phyloP scores from a whole-genome alignment of 345 rosid species.

The Arabis hirsuta region DNA sequence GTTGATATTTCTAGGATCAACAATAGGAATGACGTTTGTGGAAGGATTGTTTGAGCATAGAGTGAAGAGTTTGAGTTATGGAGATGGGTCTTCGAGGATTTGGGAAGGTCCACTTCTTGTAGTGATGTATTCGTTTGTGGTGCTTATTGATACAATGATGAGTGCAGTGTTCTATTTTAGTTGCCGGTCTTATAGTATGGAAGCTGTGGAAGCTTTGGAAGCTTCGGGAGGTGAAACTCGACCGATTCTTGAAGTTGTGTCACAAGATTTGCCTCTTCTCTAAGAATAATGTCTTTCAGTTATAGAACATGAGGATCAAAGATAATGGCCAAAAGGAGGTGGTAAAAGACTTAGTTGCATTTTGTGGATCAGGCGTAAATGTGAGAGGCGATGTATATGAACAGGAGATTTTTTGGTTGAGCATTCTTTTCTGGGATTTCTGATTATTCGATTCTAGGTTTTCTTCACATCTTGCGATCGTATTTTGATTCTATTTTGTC shows the following conservation, averaged over 20 bases:
- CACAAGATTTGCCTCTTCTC: conserved; percentile 31
- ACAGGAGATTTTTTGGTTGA: conserved; percentile 11
- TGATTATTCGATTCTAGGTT: background rate
- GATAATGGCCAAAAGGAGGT: background rate
- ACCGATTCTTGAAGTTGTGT: conserved; percentile 15
- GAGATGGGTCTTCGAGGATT: conserved; percentile 87
- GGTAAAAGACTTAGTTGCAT: background rate
- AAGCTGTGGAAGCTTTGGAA: conserved; percentile 43
- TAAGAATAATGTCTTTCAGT: background rate
- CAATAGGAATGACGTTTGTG: conserved; percentile 74
- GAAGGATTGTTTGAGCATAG: conserved; percentile 94
- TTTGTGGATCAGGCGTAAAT: conserved; percentile 10
- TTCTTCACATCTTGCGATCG: background rate
- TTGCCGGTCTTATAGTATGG: conserved; percentile 61
- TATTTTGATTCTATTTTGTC: conserved; percentile 21
- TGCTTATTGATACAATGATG: conserved; percentile 88
- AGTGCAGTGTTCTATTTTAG: conserved; percentile 88
- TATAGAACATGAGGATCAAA: background rate
- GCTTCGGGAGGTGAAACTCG: conserved; percentile 30
- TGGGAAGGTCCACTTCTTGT: conserved; percentile 96
- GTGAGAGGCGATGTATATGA: conserved; percentile 15
- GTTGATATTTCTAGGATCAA: conserved; percentile 77
- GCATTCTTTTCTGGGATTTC: background rate
- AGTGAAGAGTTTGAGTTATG: conserved; percentile 84
- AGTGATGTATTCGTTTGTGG: conserved; percentile 83